These are phyloP conservation scores for Penicillium sp. DNA, from an alignment of 2,329 filamentous ascomycete genomes.

Conservation along the genomic window DNA sequence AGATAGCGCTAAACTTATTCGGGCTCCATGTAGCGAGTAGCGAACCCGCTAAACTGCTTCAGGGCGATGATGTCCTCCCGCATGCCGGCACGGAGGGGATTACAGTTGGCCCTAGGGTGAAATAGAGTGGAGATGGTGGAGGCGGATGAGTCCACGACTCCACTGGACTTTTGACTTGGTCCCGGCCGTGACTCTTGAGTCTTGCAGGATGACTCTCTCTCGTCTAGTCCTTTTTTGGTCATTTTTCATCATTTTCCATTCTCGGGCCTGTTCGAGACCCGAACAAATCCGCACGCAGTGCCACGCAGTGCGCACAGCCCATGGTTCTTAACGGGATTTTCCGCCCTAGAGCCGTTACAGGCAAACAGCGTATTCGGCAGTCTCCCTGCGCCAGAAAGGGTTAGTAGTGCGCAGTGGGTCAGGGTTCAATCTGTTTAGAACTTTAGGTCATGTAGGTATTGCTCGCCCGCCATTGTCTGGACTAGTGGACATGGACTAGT, in stretches of 20 bases:
- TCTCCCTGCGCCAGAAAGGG: neutral
- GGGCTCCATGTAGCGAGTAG: conserved; percentile 30
- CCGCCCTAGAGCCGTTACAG: conserved; percentile 7
- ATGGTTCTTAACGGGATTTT: conserved; percentile 12
- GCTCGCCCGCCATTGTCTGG: no score
- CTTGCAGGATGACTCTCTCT: neutral
- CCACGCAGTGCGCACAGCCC: conserved; percentile 2
- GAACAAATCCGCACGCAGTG: conserved; percentile 13
- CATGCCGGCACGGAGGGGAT: neutral
- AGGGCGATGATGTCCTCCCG: neutral
- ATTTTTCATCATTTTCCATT: no score
- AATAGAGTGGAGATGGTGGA: neutral
- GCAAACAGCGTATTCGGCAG: conserved; percentile 11
- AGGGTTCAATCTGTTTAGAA: neutral
- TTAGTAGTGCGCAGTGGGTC: neutral
- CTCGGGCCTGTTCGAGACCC: conserved; percentile 1
- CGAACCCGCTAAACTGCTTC: conserved; percentile 13
- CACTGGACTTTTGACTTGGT: neutral
- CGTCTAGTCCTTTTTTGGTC: neutral
- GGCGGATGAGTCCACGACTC: neutral
- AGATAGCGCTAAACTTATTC: conserved; percentile 21
- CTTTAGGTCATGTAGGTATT: no score
- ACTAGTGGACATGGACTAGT: no score
- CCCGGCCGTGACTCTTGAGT: neutral
- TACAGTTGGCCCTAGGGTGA: neutral